These are phyloP conservation scores for Hypsizygus marmoreus DNA, from an alignment of 768 basidiomycete genomes.

Conservation along the genomic window DNA sequence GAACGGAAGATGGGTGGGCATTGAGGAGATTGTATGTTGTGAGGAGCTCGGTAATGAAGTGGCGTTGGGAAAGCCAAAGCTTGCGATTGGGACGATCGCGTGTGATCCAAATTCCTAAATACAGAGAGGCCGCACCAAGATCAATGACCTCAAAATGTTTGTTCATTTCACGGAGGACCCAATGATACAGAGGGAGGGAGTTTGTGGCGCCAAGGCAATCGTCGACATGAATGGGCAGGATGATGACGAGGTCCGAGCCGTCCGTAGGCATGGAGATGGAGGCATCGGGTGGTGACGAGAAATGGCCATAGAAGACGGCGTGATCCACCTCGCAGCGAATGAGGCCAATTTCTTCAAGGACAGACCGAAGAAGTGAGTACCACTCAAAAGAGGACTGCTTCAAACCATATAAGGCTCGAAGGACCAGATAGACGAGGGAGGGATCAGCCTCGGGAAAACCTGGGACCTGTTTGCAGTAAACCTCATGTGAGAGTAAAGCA, in stretches of 20 bases:
- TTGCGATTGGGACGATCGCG: slow-evolving; percentile 6
- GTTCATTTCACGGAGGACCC: slow-evolving; percentile 19
- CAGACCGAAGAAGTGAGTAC: slow-evolving; percentile 17
- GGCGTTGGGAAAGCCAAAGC: slow-evolving; percentile 15
- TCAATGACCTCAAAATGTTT: slow-evolving; percentile 4
- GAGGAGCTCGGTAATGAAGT: slow-evolving; percentile 12
- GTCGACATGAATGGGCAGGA: slow-evolving; percentile 29
- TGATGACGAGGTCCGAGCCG: slow-evolving; percentile 13
- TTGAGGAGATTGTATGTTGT: slow-evolving; percentile 10
- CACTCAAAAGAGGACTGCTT: slow-evolving; percentile 30
- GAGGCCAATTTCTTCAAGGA: slow-evolving; percentile 17
- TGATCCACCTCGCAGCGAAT: slow-evolving; percentile 26
- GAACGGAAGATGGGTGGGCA: background rate
- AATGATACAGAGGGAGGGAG: slow-evolving; percentile 15
- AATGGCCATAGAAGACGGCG: slow-evolving; percentile 21
- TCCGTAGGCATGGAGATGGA: slow-evolving; percentile 18
- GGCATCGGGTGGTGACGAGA: slow-evolving; percentile 17
- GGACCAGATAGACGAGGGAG: slow-evolving; percentile 12
- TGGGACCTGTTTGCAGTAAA: slow-evolving; percentile 21
- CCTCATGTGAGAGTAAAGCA: slow-evolving; percentile 18
- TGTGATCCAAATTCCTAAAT: slow-evolving; percentile 10
- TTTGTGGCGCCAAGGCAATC: slow-evolving; percentile 24
- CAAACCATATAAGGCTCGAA: slow-evolving; percentile 35
- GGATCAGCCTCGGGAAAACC: slow-evolving; percentile 20
- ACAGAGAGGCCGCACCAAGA: background rate